Base-by-base conservation (phyloP, 148 eudicot genomes). In the Fagopyrum esculentum region DNA sequence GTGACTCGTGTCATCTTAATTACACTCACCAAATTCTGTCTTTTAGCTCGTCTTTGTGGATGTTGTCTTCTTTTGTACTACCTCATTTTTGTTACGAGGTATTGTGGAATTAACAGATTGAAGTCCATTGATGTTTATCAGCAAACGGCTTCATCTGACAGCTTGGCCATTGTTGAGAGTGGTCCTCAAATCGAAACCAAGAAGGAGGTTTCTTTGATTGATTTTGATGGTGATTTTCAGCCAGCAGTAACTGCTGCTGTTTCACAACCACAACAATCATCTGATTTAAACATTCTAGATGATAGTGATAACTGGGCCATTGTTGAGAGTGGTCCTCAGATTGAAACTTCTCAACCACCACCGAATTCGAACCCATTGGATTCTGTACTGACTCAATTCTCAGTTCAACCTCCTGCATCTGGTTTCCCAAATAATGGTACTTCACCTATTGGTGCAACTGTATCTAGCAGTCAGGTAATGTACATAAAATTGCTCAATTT, bases 71-170 rank as follows among this genome's bases (percentile, higher is more conserved):
- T 63, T 63, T 19, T 63, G 40, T 35, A 35, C 69, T 15, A 11
- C 69, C 69, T 40, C 69, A 17, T 26, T 63, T 15, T 70, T 35
- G 22, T 63, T 30, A 63, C 43, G 12, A 63, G 5, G 5, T 60
- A 17, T 5, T 63, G 44, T 63, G 11, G 69, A 63, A 35, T 26
- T 26, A 63, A 26, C 35, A 71, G 30, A 44, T 71, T 46, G 45
- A 19, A 12, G 51, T 71, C 5, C 47, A 15, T 44, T 69, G 73
- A 5, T 57, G 30, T 19, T 57, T 57, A 82, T 81, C 89, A 95
- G 98, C 92, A 90, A 84, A 84, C 90, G 75, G 87, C 85, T 72
- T 95, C 97, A 76, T 89, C 91, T 66, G 88, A 92, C 83, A 95
- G 99, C 84, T 81, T 95, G 87, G 91, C 93, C 71, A 90, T 94